Evolutionary conservation across 345 rosid genomes (phyloP).

Genomic region (Pistacia integerrima): DNA sequence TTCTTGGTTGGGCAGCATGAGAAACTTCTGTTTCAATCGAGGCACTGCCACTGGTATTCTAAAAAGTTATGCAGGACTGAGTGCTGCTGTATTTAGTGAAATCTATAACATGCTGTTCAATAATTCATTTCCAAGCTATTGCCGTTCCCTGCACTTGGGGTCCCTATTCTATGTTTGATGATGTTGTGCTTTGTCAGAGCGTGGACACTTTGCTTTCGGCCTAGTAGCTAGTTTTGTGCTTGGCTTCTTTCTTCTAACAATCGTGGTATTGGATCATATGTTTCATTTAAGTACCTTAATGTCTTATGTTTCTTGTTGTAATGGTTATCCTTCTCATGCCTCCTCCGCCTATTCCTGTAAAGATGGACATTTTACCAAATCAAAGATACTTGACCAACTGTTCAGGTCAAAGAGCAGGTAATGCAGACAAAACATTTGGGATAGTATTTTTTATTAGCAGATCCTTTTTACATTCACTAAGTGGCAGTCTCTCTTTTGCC

Average conservation of each 20-base stretch:
- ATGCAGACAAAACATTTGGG: constrained; percentile 30
- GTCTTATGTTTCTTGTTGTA: constrained; percentile 34
- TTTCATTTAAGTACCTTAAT: constrained; percentile 36
- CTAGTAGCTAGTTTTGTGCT: constrained; percentile 52
- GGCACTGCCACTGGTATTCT: constrained; percentile 71
- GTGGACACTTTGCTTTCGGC: constrained; percentile 50
- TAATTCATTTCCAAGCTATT: constrained; percentile 60
- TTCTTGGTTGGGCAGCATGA: constrained; percentile 74
- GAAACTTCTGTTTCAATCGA: constrained; percentile 65
- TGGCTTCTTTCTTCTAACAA: constrained; percentile 51
- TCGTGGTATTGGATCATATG: constrained; percentile 45
- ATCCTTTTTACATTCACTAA: no score
- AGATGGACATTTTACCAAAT: constrained; percentile 50
- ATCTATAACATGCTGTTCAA: constrained; percentile 44
- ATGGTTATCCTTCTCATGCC: constrained; percentile 65
- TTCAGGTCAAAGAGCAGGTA: constrained; percentile 18
- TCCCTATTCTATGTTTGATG: constrained; percentile 55
- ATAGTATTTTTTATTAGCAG: no score
- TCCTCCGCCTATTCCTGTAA: constrained; percentile 63
- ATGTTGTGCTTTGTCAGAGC: constrained; percentile 61
- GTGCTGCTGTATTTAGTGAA: constrained; percentile 69
- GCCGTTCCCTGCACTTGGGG: constrained; percentile 54
- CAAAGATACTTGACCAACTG: constrained; percentile 23
- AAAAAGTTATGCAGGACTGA: constrained; percentile 65
- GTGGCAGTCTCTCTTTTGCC: no score